Percentiles rank a stretch among this genome's conserved stretches.
These are phyloP conservation scores for Atractiella rhizophila DNA, from an alignment of 768 basidiomycete genomes.

Conservation along the genomic window DNA sequence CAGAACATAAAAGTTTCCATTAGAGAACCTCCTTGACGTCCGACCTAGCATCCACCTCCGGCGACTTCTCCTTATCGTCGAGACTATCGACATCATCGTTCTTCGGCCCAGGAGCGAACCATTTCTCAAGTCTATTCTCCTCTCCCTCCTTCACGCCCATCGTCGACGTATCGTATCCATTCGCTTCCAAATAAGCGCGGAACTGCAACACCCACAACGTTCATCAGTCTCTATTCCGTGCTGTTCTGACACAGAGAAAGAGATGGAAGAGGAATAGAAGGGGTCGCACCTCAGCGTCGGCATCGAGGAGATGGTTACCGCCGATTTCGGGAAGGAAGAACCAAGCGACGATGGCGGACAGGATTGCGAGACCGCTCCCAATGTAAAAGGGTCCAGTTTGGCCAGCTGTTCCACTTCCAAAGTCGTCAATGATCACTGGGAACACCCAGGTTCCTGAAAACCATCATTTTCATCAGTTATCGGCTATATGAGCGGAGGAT, in stretches of 20 bases:
- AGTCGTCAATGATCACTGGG: slow-evolving; percentile 14
- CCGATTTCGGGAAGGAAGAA: slow-evolving; percentile 46
- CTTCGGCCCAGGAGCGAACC: too few relatives aligned
- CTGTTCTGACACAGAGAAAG: background rate
- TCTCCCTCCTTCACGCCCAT: slow-evolving; percentile 8
- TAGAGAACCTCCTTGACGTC: too few relatives aligned
- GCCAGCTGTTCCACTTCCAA: slow-evolving; percentile 10
- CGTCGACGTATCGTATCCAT: slow-evolving; percentile 5
- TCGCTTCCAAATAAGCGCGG: slow-evolving; percentile 5
- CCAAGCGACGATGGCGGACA: slow-evolving; percentile 48
- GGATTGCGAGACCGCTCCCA: slow-evolving; percentile 36
- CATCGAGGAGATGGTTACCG: slow-evolving; percentile 24
- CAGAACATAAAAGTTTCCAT: too few relatives aligned
- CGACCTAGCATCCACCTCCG: too few relatives aligned
- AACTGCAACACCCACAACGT: too few relatives aligned
- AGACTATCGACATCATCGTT: too few relatives aligned
- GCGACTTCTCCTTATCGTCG: too few relatives aligned
- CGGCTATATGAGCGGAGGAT: too few relatives aligned
- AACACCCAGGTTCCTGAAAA: slow-evolving; percentile 3
- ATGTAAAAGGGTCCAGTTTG: slow-evolving; percentile 10
- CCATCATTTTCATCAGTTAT: too few relatives aligned
- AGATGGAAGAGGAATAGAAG: background rate
- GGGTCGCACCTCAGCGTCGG: too few relatives aligned
- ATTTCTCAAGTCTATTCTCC: too few relatives aligned
- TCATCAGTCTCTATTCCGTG: background rate